These are phyloP conservation scores for Ambrosia artemisiifolia DNA, from an alignment of 129 eudicot species.

Conservation along the genomic window DNA sequence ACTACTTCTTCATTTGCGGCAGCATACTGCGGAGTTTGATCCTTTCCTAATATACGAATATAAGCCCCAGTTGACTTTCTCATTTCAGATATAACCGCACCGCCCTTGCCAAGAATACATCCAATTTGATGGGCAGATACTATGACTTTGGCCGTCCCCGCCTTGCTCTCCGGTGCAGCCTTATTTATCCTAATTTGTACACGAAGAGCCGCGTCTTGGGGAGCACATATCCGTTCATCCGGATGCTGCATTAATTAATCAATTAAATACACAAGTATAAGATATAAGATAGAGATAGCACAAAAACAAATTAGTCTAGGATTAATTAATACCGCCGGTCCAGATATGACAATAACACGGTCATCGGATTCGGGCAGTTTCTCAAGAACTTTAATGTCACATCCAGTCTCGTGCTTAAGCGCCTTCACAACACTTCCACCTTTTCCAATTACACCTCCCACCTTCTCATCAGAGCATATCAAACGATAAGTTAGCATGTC, in stretches of 20 bases:
- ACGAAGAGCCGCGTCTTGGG: constrained; percentile 91
- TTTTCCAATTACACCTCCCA: constrained; percentile 94
- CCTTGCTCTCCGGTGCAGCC: constrained; percentile 76
- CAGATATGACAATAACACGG: constrained; percentile 80
- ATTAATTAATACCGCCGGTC: constrained; percentile 69
- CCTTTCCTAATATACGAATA: constrained; percentile 82
- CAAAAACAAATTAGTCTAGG: not conserved
- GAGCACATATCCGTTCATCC: constrained; percentile 74
- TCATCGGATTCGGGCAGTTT: constrained; percentile 61
- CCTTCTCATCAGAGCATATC: constrained; percentile 86
- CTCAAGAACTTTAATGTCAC: constrained; percentile 85
- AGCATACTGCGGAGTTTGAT: constrained; percentile 71
- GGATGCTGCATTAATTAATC: constrained; percentile 54
- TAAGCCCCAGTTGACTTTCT: constrained; percentile 87
- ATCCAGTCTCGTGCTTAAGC: constrained; percentile 89
- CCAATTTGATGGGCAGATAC: constrained; percentile 93
- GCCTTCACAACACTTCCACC: constrained; percentile 74
- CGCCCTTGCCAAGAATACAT: constrained; percentile 95
- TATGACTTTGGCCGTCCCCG: constrained; percentile 56
- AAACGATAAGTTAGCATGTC: constrained; percentile 64
- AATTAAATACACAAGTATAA: not conserved
- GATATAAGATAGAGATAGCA: not conserved
- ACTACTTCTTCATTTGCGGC: constrained; percentile 86
- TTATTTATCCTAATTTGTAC: constrained; percentile 75
- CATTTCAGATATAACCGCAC: constrained; percentile 85